Base-by-base conservation (phyloP, 495 filamentous ascomycete species). In the Cercophora samala region DNA sequence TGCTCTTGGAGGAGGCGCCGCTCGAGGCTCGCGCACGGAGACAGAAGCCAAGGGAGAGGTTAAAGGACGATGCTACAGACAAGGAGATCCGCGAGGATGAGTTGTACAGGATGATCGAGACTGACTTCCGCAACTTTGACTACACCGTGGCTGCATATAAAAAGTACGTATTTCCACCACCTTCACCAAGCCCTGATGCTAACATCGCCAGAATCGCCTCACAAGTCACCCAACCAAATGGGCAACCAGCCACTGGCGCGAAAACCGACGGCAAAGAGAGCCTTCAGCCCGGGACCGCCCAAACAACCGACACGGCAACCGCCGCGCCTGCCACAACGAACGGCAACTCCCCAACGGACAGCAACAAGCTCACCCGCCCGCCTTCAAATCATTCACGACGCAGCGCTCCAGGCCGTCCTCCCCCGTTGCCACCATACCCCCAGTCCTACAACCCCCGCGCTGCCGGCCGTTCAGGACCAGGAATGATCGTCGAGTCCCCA, bases 81-180 rank as follows among this genome's bases (percentile, higher is more conserved):
- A 95, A 97, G 74, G 95, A 99, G 76, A 93, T 97, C 64, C 84
- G 93, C 9, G 92, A 96, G 71, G 95, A 98, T 64, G 93, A 97
- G 72, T 83, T 99, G 18, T 94, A 98, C 76, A 90, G 88, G 67
- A 89, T 96, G 82, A 97, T 99, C 67, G 95, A 99, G 79, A 93
- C 87, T 1, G 88, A 96, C 69, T 99, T 99, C 75, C 89, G 92
- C 78, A 91, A 93, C 0, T 99, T 98, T 72, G 95, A 99, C 77
- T 99, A 99, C 76, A 97, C 92, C 0, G 76, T 86, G 21, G 87
- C 89, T 23, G 86, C 83, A 60, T 93, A 88, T 72, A 84, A 84
- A 69, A 84, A 84, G 87, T 90, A 74, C 61, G 83, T 75, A 11
- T 1, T 55, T 17, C 26, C 18, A 26, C 37, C 17, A 60, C 3